A percentile compares a stretch with the other conserved stretches of the same genome.
Evolutionary conservation across 805 yeast species (phyloP).

Genomic region (Pichia pseudocactophila): DNA sequence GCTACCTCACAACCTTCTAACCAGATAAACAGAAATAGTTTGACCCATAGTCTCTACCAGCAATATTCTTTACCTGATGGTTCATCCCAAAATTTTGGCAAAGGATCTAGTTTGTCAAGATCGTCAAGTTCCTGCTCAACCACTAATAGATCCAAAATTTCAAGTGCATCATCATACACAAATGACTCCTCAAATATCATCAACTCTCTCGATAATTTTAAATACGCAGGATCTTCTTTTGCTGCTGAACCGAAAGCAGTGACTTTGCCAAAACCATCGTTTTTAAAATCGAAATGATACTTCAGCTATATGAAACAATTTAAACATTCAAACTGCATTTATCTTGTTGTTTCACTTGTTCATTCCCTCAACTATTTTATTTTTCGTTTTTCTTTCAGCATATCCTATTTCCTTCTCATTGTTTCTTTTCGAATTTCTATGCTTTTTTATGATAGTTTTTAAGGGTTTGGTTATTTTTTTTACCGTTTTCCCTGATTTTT

Average conservation of each 20-base stretch:
- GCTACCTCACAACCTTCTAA: slow-evolving; percentile 10
- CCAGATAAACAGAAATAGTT: slow-evolving; percentile 9
- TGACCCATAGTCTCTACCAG: slow-evolving; percentile 5
- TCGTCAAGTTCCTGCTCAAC: slow-evolving; percentile 9
- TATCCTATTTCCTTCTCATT: not conserved
- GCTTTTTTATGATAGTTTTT: not conserved
- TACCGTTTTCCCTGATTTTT: slow-evolving; percentile 1
- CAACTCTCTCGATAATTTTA: slow-evolving; percentile 17
- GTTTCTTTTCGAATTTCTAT: not conserved
- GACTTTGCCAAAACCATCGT: slow-evolving; percentile 48
- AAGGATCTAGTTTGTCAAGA: slow-evolving; percentile 8
- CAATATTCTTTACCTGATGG: slow-evolving; percentile 12
- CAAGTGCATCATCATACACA: slow-evolving; percentile 10
- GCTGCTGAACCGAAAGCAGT: slow-evolving; percentile 49
- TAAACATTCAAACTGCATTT: not conserved
- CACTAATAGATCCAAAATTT: slow-evolving; percentile 5
- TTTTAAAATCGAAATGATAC: slow-evolving; percentile 16
- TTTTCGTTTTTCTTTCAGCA: not conserved
- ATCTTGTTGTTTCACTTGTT: not conserved
- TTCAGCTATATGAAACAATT: not conserved
- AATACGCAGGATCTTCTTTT: slow-evolving; percentile 50
- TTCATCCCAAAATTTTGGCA: slow-evolving; percentile 11
- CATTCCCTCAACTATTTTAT: not conserved
- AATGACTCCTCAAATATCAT: slow-evolving; percentile 12
- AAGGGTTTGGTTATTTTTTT: not conserved